Conservation (phyloP, 768 basidiomycete species). For the Lyophyllum decastes region DNA sequence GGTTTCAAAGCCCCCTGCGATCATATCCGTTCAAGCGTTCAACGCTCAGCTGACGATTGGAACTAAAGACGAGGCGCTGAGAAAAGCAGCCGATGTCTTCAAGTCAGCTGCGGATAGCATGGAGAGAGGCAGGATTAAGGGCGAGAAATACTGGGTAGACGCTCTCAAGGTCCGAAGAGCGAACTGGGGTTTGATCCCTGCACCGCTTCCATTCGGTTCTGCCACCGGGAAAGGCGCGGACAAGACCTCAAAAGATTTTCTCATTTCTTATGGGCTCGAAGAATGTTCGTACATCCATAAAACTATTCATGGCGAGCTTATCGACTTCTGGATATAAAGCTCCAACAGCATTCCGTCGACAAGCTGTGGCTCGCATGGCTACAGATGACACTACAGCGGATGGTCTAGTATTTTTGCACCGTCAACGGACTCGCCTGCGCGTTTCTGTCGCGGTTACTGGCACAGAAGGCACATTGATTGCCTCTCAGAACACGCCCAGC, state of each 20-base stretch:
- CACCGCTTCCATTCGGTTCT: conserved; percentile 72
- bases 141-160: conserved; percentile 81
- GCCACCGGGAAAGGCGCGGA: conserved; percentile 77
- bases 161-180: conserved; percentile 73
- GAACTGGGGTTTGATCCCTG: conserved; percentile 82
- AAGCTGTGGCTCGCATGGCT: conserved; percentile 71
- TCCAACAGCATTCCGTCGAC: conserved; percentile 58
- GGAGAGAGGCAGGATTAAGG: conserved; percentile 58
- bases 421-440: conserved; percentile 62
- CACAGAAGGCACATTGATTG: conserved; percentile 30
- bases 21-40: conserved; percentile 69
- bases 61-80: conserved; percentile 77
- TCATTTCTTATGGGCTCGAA: conserved; percentile 79
- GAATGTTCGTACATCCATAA: conserved; percentile 60
- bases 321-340: conserved; percentile 43
- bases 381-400: conserved; percentile 43
- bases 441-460: conserved; percentile 50
- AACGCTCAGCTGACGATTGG: conserved; percentile 73
- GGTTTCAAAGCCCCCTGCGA: conserved; percentile 66
- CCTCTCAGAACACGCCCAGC: conserved; percentile 38
- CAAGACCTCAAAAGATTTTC: conserved; percentile 78
- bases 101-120: conserved; percentile 69
- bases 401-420: conserved; percentile 60
- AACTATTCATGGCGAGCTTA: background rate
- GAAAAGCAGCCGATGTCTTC: conserved; percentile 73